A percentile compares a stretch with the other conserved stretches of the same genome.
These are phyloP conservation scores for Hymenotorrendiella dingleyae DNA, from an alignment of 2,329 filamentous ascomycete genomes.

Conservation along the genomic window DNA sequence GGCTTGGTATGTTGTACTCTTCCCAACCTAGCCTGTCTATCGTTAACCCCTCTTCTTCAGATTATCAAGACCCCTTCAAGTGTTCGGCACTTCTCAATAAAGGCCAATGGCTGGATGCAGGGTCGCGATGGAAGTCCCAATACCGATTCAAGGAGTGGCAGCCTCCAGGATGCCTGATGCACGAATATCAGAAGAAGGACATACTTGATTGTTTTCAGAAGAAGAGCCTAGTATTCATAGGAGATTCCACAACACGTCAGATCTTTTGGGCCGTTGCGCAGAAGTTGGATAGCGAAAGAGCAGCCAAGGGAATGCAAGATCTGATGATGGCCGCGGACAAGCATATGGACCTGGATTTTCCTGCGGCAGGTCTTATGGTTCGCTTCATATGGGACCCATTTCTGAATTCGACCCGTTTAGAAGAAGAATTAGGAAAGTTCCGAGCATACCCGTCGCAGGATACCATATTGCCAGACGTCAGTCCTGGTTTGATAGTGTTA, in stretches of 20 bases:
- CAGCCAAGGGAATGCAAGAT: slow-evolving; percentile 32
- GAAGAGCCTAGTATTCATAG: slow-evolving; percentile 51
- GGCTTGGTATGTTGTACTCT: slow-evolving; percentile 19
- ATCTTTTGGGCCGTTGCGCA: slow-evolving; percentile 52
- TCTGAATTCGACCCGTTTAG: slow-evolving; percentile 44
- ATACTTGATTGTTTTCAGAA: slow-evolving; percentile 46
- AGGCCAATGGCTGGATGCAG: slow-evolving; percentile 43
- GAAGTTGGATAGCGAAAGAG: slow-evolving; percentile 39
- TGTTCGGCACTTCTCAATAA: slow-evolving; percentile 45
- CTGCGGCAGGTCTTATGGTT: slow-evolving; percentile 40
- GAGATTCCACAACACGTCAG: slow-evolving; percentile 55
- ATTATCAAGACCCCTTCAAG: slow-evolving; percentile 43
- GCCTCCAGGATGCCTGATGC: slow-evolving; percentile 52
- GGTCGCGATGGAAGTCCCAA: slow-evolving; percentile 24
- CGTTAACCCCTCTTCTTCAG: slow-evolving; percentile 15
- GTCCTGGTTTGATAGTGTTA: slow-evolving; percentile 43
- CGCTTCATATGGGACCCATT: slow-evolving; percentile 59
- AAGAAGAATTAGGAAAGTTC: slow-evolving; percentile 37
- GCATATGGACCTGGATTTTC: slow-evolving; percentile 40
- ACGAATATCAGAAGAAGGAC: slow-evolving; percentile 47
- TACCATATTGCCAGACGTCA: slow-evolving; percentile 21
- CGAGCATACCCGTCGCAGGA: slow-evolving; percentile 18
- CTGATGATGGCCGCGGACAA: slow-evolving; percentile 32
- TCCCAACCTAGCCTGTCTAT: neutral
- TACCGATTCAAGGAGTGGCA: slow-evolving; percentile 47